Conservation (phyloP, 2,329 filamentous ascomycete genomes). For the Fusarium sororula region DNA sequence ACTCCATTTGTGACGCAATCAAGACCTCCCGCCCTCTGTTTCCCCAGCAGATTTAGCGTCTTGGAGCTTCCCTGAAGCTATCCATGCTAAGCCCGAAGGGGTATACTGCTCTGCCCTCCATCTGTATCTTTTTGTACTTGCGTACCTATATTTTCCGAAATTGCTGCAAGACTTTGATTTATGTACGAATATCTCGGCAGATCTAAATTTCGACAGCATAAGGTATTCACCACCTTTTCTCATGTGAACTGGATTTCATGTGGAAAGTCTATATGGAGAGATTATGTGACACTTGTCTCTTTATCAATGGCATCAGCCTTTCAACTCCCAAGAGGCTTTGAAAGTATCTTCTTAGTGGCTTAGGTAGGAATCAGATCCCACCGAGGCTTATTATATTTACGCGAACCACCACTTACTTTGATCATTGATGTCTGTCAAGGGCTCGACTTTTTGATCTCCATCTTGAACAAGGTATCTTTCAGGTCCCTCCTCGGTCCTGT, state of each 20-base stretch:
- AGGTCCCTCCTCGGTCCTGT: not conserved
- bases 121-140: slow-evolving; percentile 16
- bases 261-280: not conserved
- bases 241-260: not conserved
- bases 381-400: not conserved
- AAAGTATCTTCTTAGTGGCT: not conserved
- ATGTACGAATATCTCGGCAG: not conserved
- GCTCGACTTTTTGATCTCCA: not conserved
- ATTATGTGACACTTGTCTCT: not conserved
- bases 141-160: not conserved
- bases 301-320: not conserved
- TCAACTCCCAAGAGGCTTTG: not conserved
- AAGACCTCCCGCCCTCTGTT: slow-evolving; percentile 11
- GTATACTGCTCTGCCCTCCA: not conserved
- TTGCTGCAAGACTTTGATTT: slow-evolving; percentile 1
- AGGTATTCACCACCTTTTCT: not conserved
- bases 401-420: not conserved
- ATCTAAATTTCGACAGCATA: not conserved
- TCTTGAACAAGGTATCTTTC: not conserved
- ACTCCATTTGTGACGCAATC: slow-evolving; percentile 37
- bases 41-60: slow-evolving; percentile 23
- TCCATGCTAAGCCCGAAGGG: slow-evolving; percentile 16
- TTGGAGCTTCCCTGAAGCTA: slow-evolving; percentile 32
- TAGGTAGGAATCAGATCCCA: not conserved
- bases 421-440: not conserved